These are phyloP conservation scores for Ophiocordyceps australis DNA, from an alignment of 2,329 filamentous ascomycete species.

Conservation along the genomic window DNA sequence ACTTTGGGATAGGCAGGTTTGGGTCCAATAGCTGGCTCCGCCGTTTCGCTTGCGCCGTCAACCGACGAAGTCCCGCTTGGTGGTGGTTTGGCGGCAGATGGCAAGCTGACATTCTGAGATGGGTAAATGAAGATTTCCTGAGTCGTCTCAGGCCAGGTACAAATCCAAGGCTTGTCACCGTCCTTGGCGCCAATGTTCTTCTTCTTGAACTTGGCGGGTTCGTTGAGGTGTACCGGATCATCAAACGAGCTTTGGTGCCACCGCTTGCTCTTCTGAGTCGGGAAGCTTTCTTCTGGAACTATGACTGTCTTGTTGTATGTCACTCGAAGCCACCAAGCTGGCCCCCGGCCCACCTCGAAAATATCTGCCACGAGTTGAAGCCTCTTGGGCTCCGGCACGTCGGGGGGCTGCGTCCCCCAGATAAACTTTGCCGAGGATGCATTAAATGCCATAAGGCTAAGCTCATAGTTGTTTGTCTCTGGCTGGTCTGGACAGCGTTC, in stretches of 20 bases:
- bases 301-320: slow-evolving; percentile 38
- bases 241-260: slow-evolving; percentile 7
- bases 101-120: slow-evolving; percentile 26
- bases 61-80: slow-evolving; percentile 3
- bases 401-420: slow-evolving; percentile 36
- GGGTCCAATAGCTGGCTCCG: slow-evolving; percentile 2
- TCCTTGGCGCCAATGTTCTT: slow-evolving; percentile 12
- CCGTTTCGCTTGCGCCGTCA: slow-evolving; percentile 2
- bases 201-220: slow-evolving; percentile 9
- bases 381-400: slow-evolving; percentile 15
- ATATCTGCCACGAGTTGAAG: slow-evolving; percentile 33
- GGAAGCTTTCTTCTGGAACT: slow-evolving; percentile 22
- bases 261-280: slow-evolving; percentile 9
- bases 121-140: slow-evolving; percentile 40
- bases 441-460: slow-evolving; percentile 18
- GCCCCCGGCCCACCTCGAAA: slow-evolving; percentile 25
- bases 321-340: slow-evolving; percentile 35
- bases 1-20: slow-evolving; percentile 27
- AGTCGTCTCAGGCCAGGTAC: slow-evolving; percentile 35
- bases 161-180: slow-evolving; percentile 39
- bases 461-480: slow-evolving; percentile 18
- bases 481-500: slow-evolving; percentile 7
- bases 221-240: slow-evolving; percentile 4
- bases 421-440: slow-evolving; percentile 21
- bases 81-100: slow-evolving; percentile 3